Evolutionary conservation across 148 eudicot species (phyloP).

Genomic region (Cornus suecica): DNA sequence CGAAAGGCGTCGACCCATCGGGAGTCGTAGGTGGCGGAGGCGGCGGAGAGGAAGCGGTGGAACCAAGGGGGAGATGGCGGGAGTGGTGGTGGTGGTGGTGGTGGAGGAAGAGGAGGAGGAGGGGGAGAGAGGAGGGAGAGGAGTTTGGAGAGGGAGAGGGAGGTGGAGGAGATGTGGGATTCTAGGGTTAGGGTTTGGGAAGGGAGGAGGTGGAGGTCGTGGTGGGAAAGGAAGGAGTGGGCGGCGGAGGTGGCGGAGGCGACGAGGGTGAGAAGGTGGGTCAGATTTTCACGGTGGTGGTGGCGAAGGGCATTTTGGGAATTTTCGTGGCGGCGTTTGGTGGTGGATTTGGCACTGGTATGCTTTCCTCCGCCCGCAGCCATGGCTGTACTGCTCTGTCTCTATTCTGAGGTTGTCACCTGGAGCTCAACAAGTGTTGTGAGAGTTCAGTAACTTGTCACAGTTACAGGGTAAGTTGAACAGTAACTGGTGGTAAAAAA

Average conservation of each 20-base stretch:
- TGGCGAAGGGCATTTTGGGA: slow-evolving; percentile 3
- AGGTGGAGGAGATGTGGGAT: slow-evolving; percentile 48
- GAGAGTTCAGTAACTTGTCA: no score
- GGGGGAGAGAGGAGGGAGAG: slow-evolving; percentile 31
- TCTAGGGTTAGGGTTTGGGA: slow-evolving; percentile 61
- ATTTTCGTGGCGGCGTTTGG: slow-evolving; percentile 11
- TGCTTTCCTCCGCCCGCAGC: slow-evolving; percentile 19
- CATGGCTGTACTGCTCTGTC: slow-evolving; percentile 5
- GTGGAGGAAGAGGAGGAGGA: slow-evolving; percentile 23
- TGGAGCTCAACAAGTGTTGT: no score
- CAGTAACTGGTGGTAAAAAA: no score
- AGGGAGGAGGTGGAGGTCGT: slow-evolving; percentile 69
- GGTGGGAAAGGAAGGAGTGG: slow-evolving; percentile 48
- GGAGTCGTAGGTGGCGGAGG: slow-evolving; percentile 32
- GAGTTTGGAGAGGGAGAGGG: slow-evolving; percentile 35
- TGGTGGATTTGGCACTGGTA: background rate
- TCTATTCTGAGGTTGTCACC: no score
- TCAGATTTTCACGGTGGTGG: slow-evolving; percentile 13
- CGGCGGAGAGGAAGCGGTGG: slow-evolving; percentile 44
- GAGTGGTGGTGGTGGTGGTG: slow-evolving; percentile 3
- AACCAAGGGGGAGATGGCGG: slow-evolving; percentile 44
- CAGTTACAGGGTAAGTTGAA: no score
- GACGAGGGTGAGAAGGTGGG: slow-evolving; percentile 36
- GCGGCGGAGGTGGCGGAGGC: slow-evolving; percentile 54
- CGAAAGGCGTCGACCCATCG: slow-evolving; percentile 58